Evolutionary conservation across 2,329 filamentous ascomycete genomes (phyloP), one percentile per base, ranked within the genome.

Genomic region (Gnomoniopsis smithogilvyi): DNA sequence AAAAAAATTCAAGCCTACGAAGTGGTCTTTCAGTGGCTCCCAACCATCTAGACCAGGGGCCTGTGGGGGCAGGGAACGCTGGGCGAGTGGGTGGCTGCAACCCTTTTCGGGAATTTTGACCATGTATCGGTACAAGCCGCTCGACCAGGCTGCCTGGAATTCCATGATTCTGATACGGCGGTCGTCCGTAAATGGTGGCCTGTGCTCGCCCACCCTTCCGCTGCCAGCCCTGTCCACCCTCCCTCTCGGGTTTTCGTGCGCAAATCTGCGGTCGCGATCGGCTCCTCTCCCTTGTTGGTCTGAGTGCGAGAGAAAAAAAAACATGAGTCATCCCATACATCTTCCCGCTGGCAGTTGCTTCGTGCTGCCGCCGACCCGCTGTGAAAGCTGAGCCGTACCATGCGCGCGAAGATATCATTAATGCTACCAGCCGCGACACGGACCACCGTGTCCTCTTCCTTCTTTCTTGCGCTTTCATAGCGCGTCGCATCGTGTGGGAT

Each of bases 51-150:
- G 53, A 33, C 60, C 56, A 43, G 38, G 41, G 53, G 56, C 60
- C 57, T 62, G 58, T 62, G 60, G 60, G 48, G 60, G 52, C 56
- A 62, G 50, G 52, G 56, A 54, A 50, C 60, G 56, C 58, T 48
- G 49, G 59, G 30, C 43, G 59, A 55, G 59, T 62, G 60, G 60
- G 60, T 59, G 56, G 53, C 33, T 59, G 51, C 56, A 54, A 58
- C 56, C 49, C 49, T 26, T 49, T 45, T 22, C 26, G 33, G 51
- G 34, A 49, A 41, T 45, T 56, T 53, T 54, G 60, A 21, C n/a
- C 48, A 62, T 60, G 60, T 62, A 62, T 57, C 22, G 57, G 57
- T 62, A 62, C 60, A 38, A 34, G 14, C 36, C 30, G 30, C 45
- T 52, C 56, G 56, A 11, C 21, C 46, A 36, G 45, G 24, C 58